Evolutionary conservation across 2,329 filamentous ascomycete species (phyloP).

Genomic region (Talaromyces funiculosus): DNA sequence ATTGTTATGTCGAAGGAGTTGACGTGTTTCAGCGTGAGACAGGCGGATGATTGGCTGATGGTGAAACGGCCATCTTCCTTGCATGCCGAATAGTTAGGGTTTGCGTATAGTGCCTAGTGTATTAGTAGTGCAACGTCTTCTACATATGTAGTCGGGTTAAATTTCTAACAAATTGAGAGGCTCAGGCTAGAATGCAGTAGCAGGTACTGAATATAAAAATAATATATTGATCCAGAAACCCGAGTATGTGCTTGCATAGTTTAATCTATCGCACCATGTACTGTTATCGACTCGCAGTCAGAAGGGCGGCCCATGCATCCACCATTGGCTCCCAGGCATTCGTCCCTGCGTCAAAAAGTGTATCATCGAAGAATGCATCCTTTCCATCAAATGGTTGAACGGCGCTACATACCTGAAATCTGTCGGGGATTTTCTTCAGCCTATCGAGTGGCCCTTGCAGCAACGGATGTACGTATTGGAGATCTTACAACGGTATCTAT

Average conservation of each 20-base stretch:
- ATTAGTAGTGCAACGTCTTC: not conserved
- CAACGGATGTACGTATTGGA: not conserved
- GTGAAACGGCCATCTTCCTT: constrained; percentile 8
- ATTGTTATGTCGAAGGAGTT: not conserved
- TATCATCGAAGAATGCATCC: constrained; percentile 1
- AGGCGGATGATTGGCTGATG: constrained; percentile 8
- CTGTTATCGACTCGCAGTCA: not conserved
- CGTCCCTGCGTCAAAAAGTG: not conserved
- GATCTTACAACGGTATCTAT: not conserved
- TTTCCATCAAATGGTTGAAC: not conserved
- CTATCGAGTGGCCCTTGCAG: constrained; percentile 1
- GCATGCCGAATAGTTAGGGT: not conserved
- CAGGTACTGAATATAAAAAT: not conserved
- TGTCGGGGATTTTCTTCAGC: not conserved
- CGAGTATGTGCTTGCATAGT: not conserved
- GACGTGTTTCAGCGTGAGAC: constrained; percentile 9
- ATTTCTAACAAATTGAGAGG: not conserved
- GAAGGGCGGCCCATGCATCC: not conserved
- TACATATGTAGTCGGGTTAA: not conserved
- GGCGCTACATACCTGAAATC: not conserved
- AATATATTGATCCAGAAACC: not conserved
- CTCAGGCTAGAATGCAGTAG: not conserved
- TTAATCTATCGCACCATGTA: not conserved
- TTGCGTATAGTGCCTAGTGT: not conserved
- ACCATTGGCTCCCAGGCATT: not conserved